Conservation (phyloP, 2,329 filamentous ascomycete genomes). For the Sclerotinia subarctica region DNA sequence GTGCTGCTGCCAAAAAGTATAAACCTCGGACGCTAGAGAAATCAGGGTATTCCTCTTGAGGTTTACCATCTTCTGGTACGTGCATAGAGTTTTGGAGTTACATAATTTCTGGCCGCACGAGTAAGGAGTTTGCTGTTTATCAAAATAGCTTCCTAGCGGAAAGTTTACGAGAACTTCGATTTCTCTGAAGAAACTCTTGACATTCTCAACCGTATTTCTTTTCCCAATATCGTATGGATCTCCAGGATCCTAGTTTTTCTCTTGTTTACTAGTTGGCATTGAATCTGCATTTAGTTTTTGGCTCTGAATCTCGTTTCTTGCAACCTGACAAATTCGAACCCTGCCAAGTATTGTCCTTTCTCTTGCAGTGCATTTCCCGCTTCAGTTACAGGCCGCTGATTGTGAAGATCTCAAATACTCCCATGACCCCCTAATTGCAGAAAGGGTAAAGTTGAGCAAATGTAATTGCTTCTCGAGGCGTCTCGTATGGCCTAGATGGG, state of each 20-base stretch:
- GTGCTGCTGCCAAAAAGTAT: no score
- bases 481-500: conserved; percentile 8
- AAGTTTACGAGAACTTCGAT: neutral
- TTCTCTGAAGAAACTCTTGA: neutral
- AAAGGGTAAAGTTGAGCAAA: neutral
- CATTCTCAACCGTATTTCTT: neutral
- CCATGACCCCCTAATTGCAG: neutral
- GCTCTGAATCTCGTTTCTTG: neutral
- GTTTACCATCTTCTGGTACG: no score
- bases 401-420: neutral
- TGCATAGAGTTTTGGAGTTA: no score
- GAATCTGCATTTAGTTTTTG: neutral
- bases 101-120: no score
- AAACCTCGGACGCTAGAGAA: no score
- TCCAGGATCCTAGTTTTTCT: neutral
- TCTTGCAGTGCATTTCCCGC: neutral
- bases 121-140: neutral
- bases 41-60: no score
- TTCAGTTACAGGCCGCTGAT: neutral
- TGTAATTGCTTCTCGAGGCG: neutral
- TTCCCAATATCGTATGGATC: neutral
- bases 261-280: neutral
- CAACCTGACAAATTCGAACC: neutral
- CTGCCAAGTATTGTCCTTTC: no score
- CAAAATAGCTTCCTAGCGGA: neutral